These are phyloP conservation scores for Sarocladium kiliense DNA, from an alignment of 2,329 filamentous ascomycete species.

Conservation along the genomic window DNA sequence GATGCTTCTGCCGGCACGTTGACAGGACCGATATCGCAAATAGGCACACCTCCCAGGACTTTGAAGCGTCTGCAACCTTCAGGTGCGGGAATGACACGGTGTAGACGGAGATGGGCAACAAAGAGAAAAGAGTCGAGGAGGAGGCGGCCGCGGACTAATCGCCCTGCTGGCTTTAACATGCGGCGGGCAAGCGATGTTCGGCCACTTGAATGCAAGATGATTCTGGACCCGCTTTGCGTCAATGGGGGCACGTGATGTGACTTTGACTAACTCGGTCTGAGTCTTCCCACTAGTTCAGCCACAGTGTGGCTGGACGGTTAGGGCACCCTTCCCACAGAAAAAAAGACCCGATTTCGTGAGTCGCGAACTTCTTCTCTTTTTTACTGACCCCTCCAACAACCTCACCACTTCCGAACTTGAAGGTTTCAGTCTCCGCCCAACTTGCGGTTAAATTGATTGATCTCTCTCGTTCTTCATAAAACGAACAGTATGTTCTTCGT, in stretches of 20 bases:
- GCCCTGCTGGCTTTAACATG: not conserved
- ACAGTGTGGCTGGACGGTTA: not conserved
- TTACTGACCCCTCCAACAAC: constrained; percentile 11
- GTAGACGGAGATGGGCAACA: not conserved
- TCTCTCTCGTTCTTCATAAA: constrained; percentile 67
- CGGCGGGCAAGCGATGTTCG: not conserved
- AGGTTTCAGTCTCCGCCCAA: constrained; percentile 99
- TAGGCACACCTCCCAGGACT: not conserved
- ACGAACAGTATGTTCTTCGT: not conserved
- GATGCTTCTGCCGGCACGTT: not conserved
- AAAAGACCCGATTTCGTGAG: not conserved
- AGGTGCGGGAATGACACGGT: not conserved
- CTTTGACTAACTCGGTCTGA: not conserved
- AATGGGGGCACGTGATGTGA: constrained; percentile 1
- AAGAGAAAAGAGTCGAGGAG: constrained; percentile 1
- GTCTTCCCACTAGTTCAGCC: not conserved
- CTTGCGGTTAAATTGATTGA: constrained; percentile 99
- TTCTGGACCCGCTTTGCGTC: constrained; percentile 6
- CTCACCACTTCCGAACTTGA: constrained; percentile 65
- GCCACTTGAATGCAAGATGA: not conserved
- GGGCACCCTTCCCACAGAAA: constrained; percentile 10
- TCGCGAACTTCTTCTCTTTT: constrained; percentile 9
- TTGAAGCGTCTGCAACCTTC: not conserved
- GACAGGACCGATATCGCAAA: not conserved
- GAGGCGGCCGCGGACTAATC: constrained; percentile 9